Evolutionary conservation across 768 basidiomycete species (phyloP), one percentile per base, ranked within the genome.

Genomic region (Galerina sulciceps): DNA sequence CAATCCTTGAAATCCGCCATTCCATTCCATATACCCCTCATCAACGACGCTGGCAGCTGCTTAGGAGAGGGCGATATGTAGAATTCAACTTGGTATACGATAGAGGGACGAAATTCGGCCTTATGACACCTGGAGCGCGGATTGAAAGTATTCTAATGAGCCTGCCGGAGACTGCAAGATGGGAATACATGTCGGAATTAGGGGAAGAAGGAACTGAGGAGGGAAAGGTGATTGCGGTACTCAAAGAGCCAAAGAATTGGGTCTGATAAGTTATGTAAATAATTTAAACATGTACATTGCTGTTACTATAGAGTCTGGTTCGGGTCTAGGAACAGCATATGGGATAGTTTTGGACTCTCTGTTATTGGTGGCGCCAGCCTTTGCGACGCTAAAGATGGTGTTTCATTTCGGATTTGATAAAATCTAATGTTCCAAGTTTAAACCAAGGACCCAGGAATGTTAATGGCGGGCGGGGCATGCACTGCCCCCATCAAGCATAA

Each of bases 61-160:
- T 99, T 23, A 82, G 97, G 41, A 80, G 96, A 22, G 96, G 96
- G 1, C 82, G 96, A 61, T 96, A 98, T 69, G 96, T 96, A 51
- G 96, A 99, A 72, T 99, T 95, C 76, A 95, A 95, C 71, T 72
- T 96, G 61, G 86, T 94, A 10, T 86, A 89, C 62, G 93, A 95
- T 67, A 80, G 93, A 44, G 93, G 93, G 1, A 95, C 93, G 20
- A 94, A 91, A 69, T 96, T 93, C 64, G 93, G 92, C 6, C 75
- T 94, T 59, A 85, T 83, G 75, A 92, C 91, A 2, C 93, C 93
- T 23, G 91, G 91, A 18, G 90, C 93, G 10, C 79, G 94, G 62
- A 89, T 95, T 17, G 94, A 96, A 77, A 93, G 91, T 71, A 93
- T 95, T 56, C 71, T 95, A 38, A 94, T 94, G 93, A 93, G 88